Conservation (phyloP, 805 yeast genomes). For the Yarrowia alimentaria region DNA sequence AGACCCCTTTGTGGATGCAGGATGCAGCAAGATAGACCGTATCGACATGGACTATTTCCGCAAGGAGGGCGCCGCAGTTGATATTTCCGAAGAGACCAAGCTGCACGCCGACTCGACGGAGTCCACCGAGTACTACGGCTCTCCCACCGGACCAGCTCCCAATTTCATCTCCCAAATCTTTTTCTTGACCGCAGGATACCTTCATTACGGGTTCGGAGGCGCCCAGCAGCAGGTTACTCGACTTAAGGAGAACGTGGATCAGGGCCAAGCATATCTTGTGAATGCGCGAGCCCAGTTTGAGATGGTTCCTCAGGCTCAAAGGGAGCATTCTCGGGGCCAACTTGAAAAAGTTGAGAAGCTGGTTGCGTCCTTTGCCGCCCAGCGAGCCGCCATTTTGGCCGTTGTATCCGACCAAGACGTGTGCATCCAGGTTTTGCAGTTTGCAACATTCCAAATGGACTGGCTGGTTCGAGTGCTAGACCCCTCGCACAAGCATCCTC, state of each 20-base stretch:
- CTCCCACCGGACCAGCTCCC: too few species aligned
- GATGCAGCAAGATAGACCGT: constrained; percentile 66
- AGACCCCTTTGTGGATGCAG: constrained; percentile 75
- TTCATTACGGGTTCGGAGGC: constrained; percentile 91
- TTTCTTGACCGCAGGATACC: constrained; percentile 69
- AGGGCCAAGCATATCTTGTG: constrained; percentile 45
- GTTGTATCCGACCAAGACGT: constrained; percentile 49
- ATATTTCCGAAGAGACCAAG: constrained; percentile 77
- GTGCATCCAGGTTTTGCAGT: constrained; percentile 66
- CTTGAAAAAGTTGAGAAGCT: constrained; percentile 46
- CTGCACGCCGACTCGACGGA: constrained; percentile 72
- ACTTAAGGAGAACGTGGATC: constrained; percentile 49
- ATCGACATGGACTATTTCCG: constrained; percentile 68
- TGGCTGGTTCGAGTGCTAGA: constrained; percentile 72
- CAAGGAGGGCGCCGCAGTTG: constrained; percentile 51
- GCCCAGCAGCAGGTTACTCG: constrained; percentile 56
- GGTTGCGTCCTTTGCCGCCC: constrained; percentile 43
- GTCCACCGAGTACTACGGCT: constrained; percentile 54
- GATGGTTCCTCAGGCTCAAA: constrained; percentile 18
- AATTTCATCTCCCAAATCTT: constrained; percentile 94
- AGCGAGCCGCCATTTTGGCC: constrained; percentile 48
- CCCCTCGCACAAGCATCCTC: constrained; percentile 52
- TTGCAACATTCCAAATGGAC: constrained; percentile 69
- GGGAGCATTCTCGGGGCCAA: constrained; percentile 35
- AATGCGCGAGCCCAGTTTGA: constrained; percentile 47